A percentile compares a stretch with the other conserved stretches of the same genome.
Evolutionary conservation across 2,329 filamentous ascomycete species (phyloP).

Genomic region (Fonsecaea erecta): DNA sequence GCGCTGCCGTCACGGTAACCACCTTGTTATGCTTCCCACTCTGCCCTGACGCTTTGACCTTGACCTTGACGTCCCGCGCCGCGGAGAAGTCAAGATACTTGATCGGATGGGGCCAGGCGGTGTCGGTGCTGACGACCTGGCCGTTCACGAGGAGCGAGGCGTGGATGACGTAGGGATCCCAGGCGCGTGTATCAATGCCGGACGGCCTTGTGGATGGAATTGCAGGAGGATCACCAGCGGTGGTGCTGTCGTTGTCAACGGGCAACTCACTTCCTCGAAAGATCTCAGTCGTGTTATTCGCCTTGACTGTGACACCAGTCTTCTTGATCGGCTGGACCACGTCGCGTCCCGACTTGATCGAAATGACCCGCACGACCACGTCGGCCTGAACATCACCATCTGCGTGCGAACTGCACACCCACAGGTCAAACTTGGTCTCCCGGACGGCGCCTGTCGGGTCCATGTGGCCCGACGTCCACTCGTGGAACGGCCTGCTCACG

Average conservation of each 20-base stretch:
- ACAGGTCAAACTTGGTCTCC: constrained; percentile 58
- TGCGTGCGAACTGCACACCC: constrained; percentile 55
- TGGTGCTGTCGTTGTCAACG: too few species aligned
- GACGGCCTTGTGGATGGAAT: background rate
- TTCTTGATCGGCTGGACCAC: constrained; percentile 54
- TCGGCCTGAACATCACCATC: constrained; percentile 38
- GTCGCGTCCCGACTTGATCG: constrained; percentile 58
- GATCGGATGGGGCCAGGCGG: constrained; percentile 64
- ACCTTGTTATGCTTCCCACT: constrained; percentile 44
- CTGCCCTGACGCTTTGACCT: constrained; percentile 19
- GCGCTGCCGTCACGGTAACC: background rate
- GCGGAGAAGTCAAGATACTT: constrained; percentile 61
- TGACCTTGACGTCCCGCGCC: constrained; percentile 48
- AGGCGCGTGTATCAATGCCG: constrained; percentile 30
- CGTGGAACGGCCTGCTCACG: constrained; percentile 57
- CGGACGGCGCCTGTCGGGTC: constrained; percentile 50
- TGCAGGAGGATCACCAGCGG: background rate
- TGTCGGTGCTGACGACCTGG: constrained; percentile 56
- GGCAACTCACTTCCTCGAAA: constrained; percentile 45
- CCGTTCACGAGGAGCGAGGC: constrained; percentile 58
- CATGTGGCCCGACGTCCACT: constrained; percentile 63
- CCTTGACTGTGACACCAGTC: constrained; percentile 49
- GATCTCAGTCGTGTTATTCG: constrained; percentile 61
- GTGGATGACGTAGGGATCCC: constrained; percentile 58
- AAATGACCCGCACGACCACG: constrained; percentile 54